Base-by-base conservation (phyloP, 345 rosid species). In the Euclidium syriacum region DNA sequence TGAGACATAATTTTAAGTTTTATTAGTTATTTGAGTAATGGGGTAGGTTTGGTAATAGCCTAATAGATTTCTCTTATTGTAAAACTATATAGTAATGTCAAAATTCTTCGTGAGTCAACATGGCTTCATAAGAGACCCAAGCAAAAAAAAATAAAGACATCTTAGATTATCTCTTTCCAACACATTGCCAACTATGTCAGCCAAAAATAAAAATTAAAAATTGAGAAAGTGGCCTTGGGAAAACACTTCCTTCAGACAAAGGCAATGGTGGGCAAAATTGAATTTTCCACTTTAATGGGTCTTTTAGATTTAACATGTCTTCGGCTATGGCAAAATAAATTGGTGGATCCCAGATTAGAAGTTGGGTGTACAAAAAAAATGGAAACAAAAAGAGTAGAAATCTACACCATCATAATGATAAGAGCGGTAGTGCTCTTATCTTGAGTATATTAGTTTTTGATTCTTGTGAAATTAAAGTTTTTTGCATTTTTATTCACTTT, bases 171-270 rank as follows among this genome's bases (percentile, higher is more conserved):
- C 75, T 71, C 75, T 71, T 71, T 71, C 70, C 75, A 71, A 64
- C 75, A 64, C 75, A 71, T 71, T 64, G 71, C 75, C 75, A 71
- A 64, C 75, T 49, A 34, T 64, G 70, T 58, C 60, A 71, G 65
- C 41, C 65, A 32, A 71, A 49, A 63, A 49, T 22, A 46, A 50
- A 78, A 56, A 35, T 26, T 3, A 36, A 62, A 62, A 15, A 54
- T 65, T 72, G 71, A 25, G 44, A 54, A 70, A 71, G 80, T 64
- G 41, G 67, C 34, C 67, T 42, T 33, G 77, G 78, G 71, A 64
- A 2, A 18, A 73, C 63, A 40, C 82, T 88, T 83, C 76, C 90
- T 88, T 83, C 79, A 52, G 51, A 49, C 71, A 80, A 83, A 83
- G 78, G 96, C 69, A 88, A 85, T 76, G 71, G 52, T 62, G 16